A percentile compares a stretch with the other conserved stretches of the same genome.
phyloP scores from a whole-genome alignment of 257 asterid genomes.

The Solanum virginianum region DNA sequence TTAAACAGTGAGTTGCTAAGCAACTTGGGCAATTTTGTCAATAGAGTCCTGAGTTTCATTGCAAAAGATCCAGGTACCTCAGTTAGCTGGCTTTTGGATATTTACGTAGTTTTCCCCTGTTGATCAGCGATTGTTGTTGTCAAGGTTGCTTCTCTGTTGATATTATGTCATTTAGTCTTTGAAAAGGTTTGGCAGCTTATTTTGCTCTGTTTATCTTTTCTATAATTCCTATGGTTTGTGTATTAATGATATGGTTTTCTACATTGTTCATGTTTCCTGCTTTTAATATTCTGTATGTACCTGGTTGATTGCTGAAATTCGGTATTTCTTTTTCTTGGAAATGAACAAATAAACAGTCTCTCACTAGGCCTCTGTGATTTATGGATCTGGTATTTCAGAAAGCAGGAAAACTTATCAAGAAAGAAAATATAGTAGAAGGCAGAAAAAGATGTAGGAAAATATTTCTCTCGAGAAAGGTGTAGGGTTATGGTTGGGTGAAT shows the following conservation, averaged over 20 bases:
- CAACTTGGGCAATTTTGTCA: constrained; percentile 86
- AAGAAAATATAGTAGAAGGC: neutral
- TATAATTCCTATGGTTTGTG: neutral
- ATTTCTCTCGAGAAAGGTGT: neutral
- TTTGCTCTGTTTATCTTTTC: neutral
- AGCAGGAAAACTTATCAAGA: neutral
- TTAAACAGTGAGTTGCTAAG: constrained; percentile 65
- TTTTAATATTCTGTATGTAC: neutral
- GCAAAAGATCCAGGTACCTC: constrained; percentile 75
- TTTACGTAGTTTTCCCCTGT: neutral
- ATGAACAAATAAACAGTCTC: neutral
- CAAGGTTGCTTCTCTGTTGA: neutral
- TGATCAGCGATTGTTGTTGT: neutral
- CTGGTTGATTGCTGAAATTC: neutral
- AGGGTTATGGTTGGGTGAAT: neutral
- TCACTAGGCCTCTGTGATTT: neutral
- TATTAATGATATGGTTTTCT: neutral
- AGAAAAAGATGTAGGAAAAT: neutral
- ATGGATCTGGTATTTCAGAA: neutral
- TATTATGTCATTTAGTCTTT: neutral
- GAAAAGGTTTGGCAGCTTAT: neutral
- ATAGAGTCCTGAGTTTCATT: constrained; percentile 90
- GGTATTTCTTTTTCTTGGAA: neutral
- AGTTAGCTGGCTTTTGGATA: neutral
- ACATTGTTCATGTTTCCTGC: neutral